Percentiles rank a stretch among this genome's conserved stretches.
These are phyloP conservation scores for Ogataea trehaloabstinens DNA, from an alignment of 805 yeast species.

Conservation along the genomic window DNA sequence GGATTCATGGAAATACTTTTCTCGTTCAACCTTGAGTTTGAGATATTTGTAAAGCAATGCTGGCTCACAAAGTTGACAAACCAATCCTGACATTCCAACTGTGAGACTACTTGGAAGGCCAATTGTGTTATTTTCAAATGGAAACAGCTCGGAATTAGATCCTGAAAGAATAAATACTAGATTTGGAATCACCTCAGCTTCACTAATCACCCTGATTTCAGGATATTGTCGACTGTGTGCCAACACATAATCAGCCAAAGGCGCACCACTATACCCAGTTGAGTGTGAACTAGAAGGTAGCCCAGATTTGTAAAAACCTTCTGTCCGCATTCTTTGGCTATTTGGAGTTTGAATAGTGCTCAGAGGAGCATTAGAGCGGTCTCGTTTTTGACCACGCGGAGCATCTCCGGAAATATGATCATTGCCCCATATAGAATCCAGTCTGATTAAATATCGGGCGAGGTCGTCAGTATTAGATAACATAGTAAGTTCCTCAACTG, in stretches of 20 bases:
- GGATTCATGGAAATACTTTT: conserved; percentile 32
- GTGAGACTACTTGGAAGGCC: conserved; percentile 52
- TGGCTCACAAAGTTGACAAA: conserved; percentile 64
- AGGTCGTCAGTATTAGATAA: conserved; percentile 17
- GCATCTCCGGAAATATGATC: not conserved
- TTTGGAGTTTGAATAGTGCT: conserved; percentile 1
- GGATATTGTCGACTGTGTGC: conserved; percentile 33
- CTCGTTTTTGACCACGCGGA: not conserved
- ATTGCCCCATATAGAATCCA: conserved; percentile 15
- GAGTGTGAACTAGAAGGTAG: conserved; percentile 11
- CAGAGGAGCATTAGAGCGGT: not conserved
- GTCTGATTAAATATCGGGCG: conserved; percentile 20
- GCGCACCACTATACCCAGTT: conserved; percentile 12
- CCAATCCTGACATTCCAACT: conserved; percentile 52
- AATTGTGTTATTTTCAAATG: conserved; percentile 38
- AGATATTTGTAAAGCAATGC: conserved; percentile 62
- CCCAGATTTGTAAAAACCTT: conserved; percentile 1
- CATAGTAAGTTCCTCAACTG: conserved; percentile 18
- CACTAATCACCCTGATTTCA: conserved; percentile 31
- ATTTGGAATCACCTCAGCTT: conserved; percentile 42
- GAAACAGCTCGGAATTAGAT: conserved; percentile 55
- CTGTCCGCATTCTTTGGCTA: not conserved
- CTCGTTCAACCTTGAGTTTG: conserved; percentile 28
- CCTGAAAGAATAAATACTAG: conserved; percentile 60
- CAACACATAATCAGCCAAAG: conserved; percentile 29